Conservation (phyloP, 1,284 basidiomycete species). For the Boletus calvinii region DNA sequence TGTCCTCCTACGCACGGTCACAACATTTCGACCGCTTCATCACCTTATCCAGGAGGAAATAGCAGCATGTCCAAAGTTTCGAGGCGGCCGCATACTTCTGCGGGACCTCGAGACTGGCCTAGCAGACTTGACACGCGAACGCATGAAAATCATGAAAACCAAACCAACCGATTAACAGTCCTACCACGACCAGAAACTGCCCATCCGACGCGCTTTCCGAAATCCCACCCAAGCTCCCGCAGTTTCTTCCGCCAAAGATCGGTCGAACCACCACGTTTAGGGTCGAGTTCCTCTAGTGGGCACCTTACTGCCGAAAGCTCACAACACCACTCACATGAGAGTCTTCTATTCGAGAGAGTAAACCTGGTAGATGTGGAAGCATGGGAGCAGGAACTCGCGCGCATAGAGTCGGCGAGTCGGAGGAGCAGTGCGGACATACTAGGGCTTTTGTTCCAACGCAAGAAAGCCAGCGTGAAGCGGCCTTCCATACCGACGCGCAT, state of each 20-base stretch:
- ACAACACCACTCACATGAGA: slow-evolving; percentile 11
- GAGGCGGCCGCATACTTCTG: slow-evolving; percentile 60
- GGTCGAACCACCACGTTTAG: slow-evolving; percentile 20
- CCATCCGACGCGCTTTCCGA: slow-evolving; percentile 17
- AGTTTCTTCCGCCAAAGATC: slow-evolving; percentile 27
- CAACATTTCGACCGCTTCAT: slow-evolving; percentile 35
- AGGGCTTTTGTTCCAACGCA: slow-evolving; percentile 52
- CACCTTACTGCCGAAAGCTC: slow-evolving; percentile 30
- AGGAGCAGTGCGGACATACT: slow-evolving; percentile 58
- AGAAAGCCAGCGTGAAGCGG: slow-evolving; percentile 33
- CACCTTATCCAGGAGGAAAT: slow-evolving; percentile 27
- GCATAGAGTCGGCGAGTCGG: slow-evolving; percentile 64
- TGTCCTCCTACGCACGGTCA: slow-evolving; percentile 22
- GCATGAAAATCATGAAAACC: slow-evolving; percentile 16
- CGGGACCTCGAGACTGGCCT: slow-evolving; percentile 60
- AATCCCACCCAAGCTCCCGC: slow-evolving; percentile 12
- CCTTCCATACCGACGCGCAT: slow-evolving; percentile 25
- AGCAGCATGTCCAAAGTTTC: slow-evolving; percentile 20
- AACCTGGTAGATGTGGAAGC: slow-evolving; percentile 49
- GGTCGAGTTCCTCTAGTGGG: slow-evolving; percentile 33
- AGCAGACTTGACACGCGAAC: slow-evolving; percentile 32
- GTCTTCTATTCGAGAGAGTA: slow-evolving; percentile 28
- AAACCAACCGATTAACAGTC: slow-evolving; percentile 19
- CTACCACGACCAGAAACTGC: slow-evolving; percentile 33
- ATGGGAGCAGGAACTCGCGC: slow-evolving; percentile 75